Conservation (phyloP, 83 land plant genomes). For the Diphasiastrum complanatum region DNA sequence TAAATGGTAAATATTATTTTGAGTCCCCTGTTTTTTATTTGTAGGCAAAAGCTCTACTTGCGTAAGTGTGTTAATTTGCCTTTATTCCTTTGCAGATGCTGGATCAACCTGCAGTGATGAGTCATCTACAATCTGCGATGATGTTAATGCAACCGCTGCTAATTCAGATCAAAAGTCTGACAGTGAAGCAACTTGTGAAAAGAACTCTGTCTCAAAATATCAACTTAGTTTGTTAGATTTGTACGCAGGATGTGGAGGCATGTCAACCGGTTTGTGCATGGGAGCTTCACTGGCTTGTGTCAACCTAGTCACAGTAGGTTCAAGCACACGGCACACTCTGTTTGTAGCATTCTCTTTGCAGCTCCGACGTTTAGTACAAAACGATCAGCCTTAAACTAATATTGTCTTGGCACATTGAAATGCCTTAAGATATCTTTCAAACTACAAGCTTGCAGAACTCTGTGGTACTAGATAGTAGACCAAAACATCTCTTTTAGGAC, state of each 20-base stretch:
- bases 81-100: slow-evolving; percentile 27
- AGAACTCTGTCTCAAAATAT: not conserved
- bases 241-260: slow-evolving; percentile 93
- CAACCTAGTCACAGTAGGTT: slow-evolving; percentile 62
- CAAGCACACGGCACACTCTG: not conserved
- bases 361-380: too few species aligned
- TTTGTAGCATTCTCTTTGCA: too few species aligned
- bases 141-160: not conserved
- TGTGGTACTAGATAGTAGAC: too few species aligned
- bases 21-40: not conserved
- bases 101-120: slow-evolving; percentile 22
- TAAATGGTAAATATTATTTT: not conserved
- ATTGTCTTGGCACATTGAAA: too few species aligned
- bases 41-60: too few species aligned
- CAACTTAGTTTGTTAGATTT: slow-evolving; percentile 53
- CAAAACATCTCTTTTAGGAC: too few species aligned
- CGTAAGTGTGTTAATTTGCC: not conserved
- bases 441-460: too few species aligned
- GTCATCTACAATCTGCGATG: slow-evolving; percentile 22
- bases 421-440: too few species aligned
- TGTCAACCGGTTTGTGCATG: slow-evolving; percentile 87
- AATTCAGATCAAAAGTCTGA: slow-evolving; percentile 16
- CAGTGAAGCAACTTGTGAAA: slow-evolving; percentile 14
- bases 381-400: too few species aligned
- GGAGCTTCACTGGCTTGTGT: slow-evolving; percentile 55